Evolutionary conservation across 2,329 filamentous ascomycete species (phyloP), one percentile per base, ranked within the genome.

Genomic region (Fusarium torreyae): DNA sequence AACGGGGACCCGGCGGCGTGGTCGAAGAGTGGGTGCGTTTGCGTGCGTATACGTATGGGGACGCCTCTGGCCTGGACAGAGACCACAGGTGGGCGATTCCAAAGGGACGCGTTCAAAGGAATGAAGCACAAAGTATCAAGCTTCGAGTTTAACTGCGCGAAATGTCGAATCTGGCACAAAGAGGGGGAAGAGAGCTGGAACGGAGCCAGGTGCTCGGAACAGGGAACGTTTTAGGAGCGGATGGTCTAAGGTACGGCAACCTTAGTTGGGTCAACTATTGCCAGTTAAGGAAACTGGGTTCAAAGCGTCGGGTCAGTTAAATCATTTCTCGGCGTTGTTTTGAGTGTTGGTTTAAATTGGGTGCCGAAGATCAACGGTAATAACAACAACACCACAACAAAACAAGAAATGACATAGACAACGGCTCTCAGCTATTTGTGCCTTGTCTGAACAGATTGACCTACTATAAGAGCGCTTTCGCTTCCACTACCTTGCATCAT

Each of bases 271-370:
- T 46, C 58, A 50, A 52, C 59, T 70, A 67, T 63, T 69, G 68
- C 67, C 67, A 69, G 62, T 69, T 69, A 44, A 68, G 67, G 67
- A 56, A 69, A 63, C 64, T 69, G 62, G 67, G 62, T 56, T 70
- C 66, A 70, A 70, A 68, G 67, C 67, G 57, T 63, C 46, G 43
- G 62, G 62, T 51, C 33, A 52, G 55, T 54, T 26, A 66, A 62
- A 10, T 49, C 34, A 66, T 54, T 49, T 67, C 66, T 63, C 66
- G 57, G 67, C 57, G 46, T 56, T 52, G 65, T 56, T 68, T 68
- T 54, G 59, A 56, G 38, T 51, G 39, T 39, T 57, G 62, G n/a
- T 54, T 69, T 69, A 69, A 67, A 63, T 69, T 69, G 57, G 28
- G 44, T 49, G 48, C 36, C 67, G 43, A 63, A 59, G 66, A 69